Conservation (phyloP, 306 rosid species). For the Quercus parvula region DNA sequence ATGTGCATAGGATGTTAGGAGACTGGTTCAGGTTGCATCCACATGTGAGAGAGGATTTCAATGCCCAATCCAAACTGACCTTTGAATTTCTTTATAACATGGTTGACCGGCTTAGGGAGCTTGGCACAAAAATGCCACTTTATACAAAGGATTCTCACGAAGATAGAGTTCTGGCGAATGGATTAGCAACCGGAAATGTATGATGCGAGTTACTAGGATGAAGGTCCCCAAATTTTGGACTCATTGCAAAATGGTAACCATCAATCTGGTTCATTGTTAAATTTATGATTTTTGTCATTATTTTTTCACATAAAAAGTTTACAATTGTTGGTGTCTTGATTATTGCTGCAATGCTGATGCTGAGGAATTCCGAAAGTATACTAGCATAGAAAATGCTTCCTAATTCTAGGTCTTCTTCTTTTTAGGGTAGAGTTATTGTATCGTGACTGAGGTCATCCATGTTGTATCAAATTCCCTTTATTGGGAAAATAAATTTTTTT, state of each 20-base stretch:
- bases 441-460: not conserved
- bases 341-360: not conserved
- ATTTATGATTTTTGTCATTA: not conserved
- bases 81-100: conserved; percentile 79
- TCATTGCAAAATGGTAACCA: not conserved
- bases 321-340: not conserved
- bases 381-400: not conserved
- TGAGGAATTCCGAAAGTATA: not conserved
- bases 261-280: conserved; percentile 6
- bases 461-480: not conserved
- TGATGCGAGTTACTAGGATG: conserved; percentile 11
- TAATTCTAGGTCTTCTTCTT: not conserved
- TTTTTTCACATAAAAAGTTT: not conserved
- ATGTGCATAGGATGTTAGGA: conserved; percentile 87
- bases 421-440: not conserved
- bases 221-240: conserved; percentile 16
- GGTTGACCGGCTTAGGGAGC: conserved; percentile 64
- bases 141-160: conserved; percentile 33
- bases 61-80: conserved; percentile 67
- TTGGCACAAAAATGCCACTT: conserved; percentile 80
- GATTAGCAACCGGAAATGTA: conserved; percentile 4
- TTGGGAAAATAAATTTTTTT: not conserved
- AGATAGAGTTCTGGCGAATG: conserved; percentile 15
- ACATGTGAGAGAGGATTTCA: conserved; percentile 79
- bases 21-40: conserved; percentile 95